Conservation (phyloP, 169 alveolate species). For the Cryptosporidium parvum region DNA sequence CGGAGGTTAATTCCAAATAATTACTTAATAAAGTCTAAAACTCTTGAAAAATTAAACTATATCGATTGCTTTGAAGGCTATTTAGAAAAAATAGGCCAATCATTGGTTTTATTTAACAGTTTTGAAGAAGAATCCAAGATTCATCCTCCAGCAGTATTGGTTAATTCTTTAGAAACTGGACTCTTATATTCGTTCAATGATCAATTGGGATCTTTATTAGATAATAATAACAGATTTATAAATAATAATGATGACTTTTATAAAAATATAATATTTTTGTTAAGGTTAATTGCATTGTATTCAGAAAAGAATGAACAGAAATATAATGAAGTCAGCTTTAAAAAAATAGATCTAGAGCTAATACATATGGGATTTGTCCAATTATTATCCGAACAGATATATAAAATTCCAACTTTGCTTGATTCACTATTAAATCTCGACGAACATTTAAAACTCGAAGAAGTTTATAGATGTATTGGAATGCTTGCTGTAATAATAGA, state of each 20-base stretch:
- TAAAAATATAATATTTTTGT: slow-evolving; percentile 16
- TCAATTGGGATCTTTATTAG: neutral
- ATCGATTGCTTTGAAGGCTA: neutral
- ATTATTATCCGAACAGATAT: slow-evolving; percentile 8
- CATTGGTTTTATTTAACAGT: slow-evolving; percentile 14
- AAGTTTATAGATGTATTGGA: slow-evolving; percentile 36
- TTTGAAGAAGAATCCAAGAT: neutral
- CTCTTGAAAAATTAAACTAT: neutral
- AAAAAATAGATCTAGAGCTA: neutral
- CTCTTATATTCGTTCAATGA: neutral
- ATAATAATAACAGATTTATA: neutral
- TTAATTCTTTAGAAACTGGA: slow-evolving; percentile 39
- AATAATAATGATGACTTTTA: neutral
- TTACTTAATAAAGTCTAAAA: neutral
- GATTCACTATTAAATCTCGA: neutral
- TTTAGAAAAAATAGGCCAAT: slow-evolving; percentile 42
- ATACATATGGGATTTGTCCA: neutral
- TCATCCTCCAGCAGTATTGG: neutral
- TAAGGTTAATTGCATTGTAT: slow-evolving; percentile 8
- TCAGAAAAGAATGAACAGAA: neutral
- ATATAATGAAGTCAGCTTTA: neutral
- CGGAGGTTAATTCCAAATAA: neutral
- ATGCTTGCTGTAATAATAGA: slow-evolving; percentile 21
- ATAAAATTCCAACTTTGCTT: slow-evolving; percentile 2
- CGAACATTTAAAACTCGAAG: neutral